Conservation (phyloP, 2,329 filamentous ascomycete species). For the Xylaria sp. region DNA sequence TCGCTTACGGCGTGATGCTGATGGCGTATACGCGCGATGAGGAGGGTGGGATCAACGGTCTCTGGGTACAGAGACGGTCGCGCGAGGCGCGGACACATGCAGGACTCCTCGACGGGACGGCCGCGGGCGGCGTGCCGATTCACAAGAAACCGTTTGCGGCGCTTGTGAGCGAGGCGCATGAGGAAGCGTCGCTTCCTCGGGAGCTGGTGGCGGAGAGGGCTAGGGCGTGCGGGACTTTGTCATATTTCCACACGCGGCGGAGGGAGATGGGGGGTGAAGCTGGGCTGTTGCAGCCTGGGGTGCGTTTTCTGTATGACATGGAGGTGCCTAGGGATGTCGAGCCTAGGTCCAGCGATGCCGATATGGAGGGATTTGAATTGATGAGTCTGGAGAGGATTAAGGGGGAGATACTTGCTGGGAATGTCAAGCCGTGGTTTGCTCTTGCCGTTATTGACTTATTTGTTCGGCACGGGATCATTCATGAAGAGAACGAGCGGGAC, state of each 20-base stretch:
- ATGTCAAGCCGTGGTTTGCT: conserved; percentile 80
- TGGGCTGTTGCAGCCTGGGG: conserved; percentile 71
- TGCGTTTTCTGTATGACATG: conserved; percentile 78
- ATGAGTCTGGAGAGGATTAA: conserved; percentile 65
- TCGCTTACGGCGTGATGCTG: conserved; percentile 71
- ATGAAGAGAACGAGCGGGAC: conserved; percentile 71
- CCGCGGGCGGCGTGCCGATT: conserved; percentile 75
- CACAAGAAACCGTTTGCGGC: conserved; percentile 72
- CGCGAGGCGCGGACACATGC: conserved; percentile 75
- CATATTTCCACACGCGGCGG: conserved; percentile 74
- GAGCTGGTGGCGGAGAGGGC: conserved; percentile 65
- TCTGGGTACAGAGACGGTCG: conserved; percentile 76
- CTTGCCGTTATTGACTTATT: conserved; percentile 78
- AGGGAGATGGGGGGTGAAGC: conserved; percentile 72
- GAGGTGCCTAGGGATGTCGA: conserved; percentile 64
- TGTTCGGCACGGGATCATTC: conserved; percentile 74
- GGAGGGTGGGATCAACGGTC: conserved; percentile 57
- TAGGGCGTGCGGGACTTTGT: conserved; percentile 68
- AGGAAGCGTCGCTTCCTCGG: conserved; percentile 76
- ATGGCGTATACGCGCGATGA: conserved; percentile 63
- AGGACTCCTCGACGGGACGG: conserved; percentile 78
- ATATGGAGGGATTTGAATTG: conserved; percentile 66
- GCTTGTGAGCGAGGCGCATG: conserved; percentile 73
- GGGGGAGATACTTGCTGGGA: conserved; percentile 65
- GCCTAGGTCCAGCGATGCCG: conserved; percentile 72